Evolutionary conservation across 371 early-diverging fungal species (phyloP).

Genomic region (Rhizomucor pusillus): DNA sequence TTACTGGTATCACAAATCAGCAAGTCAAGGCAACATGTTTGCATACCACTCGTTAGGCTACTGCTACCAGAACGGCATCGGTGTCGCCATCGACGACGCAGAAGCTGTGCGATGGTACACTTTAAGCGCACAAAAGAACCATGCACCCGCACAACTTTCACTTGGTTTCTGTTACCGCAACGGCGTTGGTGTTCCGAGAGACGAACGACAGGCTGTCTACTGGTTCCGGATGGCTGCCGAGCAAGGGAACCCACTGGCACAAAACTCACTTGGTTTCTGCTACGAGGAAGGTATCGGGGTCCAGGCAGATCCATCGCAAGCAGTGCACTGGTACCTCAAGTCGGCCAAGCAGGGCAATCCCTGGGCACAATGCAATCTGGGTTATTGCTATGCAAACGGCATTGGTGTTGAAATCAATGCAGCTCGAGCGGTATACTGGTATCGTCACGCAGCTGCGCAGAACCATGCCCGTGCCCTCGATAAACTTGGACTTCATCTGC

Average conservation of each 20-base stretch:
- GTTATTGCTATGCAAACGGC: slow-evolving; percentile 77
- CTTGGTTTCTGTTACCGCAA: slow-evolving; percentile 80
- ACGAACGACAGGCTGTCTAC: slow-evolving; percentile 58
- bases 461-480: slow-evolving; percentile 66
- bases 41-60: slow-evolving; percentile 82
- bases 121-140: slow-evolving; percentile 57
- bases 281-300: slow-evolving; percentile 73
- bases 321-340: slow-evolving; percentile 69
- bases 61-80: slow-evolving; percentile 86
- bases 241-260: slow-evolving; percentile 71
- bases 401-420: slow-evolving; percentile 56
- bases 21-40: slow-evolving; percentile 69
- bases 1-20: slow-evolving; percentile 64
- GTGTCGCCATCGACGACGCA: slow-evolving; percentile 61
- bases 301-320: slow-evolving; percentile 18
- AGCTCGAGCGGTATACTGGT: slow-evolving; percentile 64
- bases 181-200: slow-evolving; percentile 64
- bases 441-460: slow-evolving; percentile 55
- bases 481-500: slow-evolving; percentile 73
- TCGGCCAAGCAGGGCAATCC: slow-evolving; percentile 72
- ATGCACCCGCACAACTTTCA: slow-evolving; percentile 68
- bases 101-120: slow-evolving; percentile 74
- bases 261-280: slow-evolving; percentile 80
- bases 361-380: slow-evolving; percentile 79
- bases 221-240: slow-evolving; percentile 66